A percentile compares a stretch with the other conserved stretches of the same genome.
Conservation (phyloP, 352 stramenopile genomes). For the Elongisporangium prolatum region DNA sequence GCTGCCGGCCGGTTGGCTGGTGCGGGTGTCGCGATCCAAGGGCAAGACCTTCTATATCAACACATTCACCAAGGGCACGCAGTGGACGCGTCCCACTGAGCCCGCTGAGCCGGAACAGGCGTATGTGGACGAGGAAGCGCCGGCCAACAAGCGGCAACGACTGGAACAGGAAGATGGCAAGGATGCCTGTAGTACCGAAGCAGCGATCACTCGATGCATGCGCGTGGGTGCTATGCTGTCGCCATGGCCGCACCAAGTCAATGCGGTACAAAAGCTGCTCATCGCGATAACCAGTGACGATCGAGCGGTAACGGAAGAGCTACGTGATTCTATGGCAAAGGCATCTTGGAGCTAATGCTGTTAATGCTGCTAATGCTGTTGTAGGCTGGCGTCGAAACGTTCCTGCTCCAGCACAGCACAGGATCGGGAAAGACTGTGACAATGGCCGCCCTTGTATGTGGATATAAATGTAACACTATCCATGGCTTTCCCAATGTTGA, state of each 20-base stretch:
- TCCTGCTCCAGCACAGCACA: constrained; percentile 79
- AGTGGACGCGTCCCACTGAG: constrained; percentile 46
- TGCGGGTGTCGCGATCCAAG: constrained; percentile 70
- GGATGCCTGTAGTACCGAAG: constrained; percentile 7
- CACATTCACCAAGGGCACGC: constrained; percentile 34
- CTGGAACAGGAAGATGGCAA: constrained; percentile 3
- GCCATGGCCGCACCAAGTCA: constrained; percentile 63
- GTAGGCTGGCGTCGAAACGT: constrained; percentile 23
- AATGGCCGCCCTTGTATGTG: constrained; percentile 51
- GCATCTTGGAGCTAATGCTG: too few species aligned
- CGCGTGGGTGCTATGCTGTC: constrained; percentile 49
- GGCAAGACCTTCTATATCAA: constrained; percentile 72
- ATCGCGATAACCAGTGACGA: constrained; percentile 23
- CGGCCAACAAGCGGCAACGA: constrained; percentile 13
- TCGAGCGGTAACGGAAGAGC: not conserved
- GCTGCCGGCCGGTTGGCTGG: constrained; percentile 48
- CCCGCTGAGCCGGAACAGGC: not conserved
- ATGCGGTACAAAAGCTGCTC: constrained; percentile 51
- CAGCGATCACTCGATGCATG: constrained; percentile 50
- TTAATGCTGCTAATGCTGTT: not conserved
- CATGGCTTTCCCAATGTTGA: constrained; percentile 2
- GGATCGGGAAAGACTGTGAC: constrained; percentile 79
- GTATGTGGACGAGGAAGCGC: not conserved
- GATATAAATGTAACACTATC: not conserved
- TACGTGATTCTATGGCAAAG: not conserved